Evolutionary conservation across 129 eudicot species (phyloP).

Genomic region (Kitagawia praeruptora): DNA sequence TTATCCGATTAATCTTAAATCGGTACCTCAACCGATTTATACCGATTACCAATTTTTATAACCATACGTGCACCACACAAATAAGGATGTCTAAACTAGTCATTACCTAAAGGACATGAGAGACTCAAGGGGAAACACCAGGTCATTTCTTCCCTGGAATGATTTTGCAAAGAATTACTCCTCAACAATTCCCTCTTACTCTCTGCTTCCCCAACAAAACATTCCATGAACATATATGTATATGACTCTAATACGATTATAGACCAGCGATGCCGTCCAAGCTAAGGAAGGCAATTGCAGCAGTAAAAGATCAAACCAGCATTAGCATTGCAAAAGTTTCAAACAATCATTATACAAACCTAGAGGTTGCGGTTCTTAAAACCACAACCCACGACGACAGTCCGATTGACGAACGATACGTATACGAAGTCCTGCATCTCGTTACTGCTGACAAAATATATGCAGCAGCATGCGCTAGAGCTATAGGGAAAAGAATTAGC

Average conservation of each 20-base stretch:
- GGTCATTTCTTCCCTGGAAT: background rate
- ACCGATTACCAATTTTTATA: too few species aligned
- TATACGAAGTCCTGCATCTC: conserved; percentile 29
- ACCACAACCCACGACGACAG: conserved; percentile 56
- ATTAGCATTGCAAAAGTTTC: conserved; percentile 59
- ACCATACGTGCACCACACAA: too few species aligned
- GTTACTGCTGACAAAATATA: conserved; percentile 44
- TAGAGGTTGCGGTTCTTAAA: conserved; percentile 50
- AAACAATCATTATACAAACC: conserved; percentile 29
- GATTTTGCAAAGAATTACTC: background rate
- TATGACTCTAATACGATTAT: too few species aligned
- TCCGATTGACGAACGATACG: conserved; percentile 40
- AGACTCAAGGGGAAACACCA: conserved; percentile 20
- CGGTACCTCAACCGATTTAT: too few species aligned
- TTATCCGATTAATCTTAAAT: too few species aligned
- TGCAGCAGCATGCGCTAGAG: conserved; percentile 53
- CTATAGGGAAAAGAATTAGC: conserved; percentile 52
- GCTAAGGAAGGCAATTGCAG: conserved; percentile 60
- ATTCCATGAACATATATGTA: background rate
- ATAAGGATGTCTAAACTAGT: too few species aligned
- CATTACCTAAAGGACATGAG: background rate
- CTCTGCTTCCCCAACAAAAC: background rate
- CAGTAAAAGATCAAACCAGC: conserved; percentile 77
- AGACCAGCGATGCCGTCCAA: conserved; percentile 51
- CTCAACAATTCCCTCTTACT: background rate